Base-by-base conservation (phyloP, 108 stramenopile species). In the Cyclostephanos invisitatus region DNA sequence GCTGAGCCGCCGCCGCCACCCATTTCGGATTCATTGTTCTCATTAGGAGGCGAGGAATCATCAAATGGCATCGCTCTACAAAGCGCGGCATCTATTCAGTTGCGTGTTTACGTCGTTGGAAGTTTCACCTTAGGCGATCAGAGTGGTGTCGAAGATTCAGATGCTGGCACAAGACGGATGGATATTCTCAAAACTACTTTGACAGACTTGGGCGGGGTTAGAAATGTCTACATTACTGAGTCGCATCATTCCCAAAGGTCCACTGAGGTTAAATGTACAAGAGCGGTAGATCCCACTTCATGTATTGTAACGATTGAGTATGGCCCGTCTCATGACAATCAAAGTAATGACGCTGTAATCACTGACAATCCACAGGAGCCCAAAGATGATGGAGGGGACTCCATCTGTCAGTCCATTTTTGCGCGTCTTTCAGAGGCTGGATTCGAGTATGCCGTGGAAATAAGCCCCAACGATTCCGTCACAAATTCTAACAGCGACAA, bases 291-390 rank as follows among this genome's bases (percentile, higher is more conserved):
- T 53, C 61, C 61, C 32, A 36, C 61, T 28, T 61, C 71, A 21
- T 62, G 60, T 47, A 51, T 53, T 47, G 49, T 72, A 14, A 50
- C 15, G 28, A 62, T 72, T 28, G 32, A 62, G 27, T 72, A 72
- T 29, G 40, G 40, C 14, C 35, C 71, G 27, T 29, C 60, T 38
- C 21, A 25, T 57, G 61, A 21, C 9, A 18, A 18, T 35, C 49
- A 32, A 21, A 18, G 10, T n/a, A 36, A 9, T 37, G 35, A 9
- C 56, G 53, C 49, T 35, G 20, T 35, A 27, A 40, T 35, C n/a
- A 68, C 67, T 15, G 49, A 68, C 48, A 72, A 72, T 72, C 71
- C 71, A 12, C 71, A 72, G n/a, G 71, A 72, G 24, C 61, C 71
- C 14, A 72, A 51, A 20, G 48, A 32, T 25, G 22, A 49, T 24